Evolutionary conservation across 176 grass and related monocot genomes (phyloP), one percentile per base, ranked within the genome.

Genomic region (Chloris gayana): DNA sequence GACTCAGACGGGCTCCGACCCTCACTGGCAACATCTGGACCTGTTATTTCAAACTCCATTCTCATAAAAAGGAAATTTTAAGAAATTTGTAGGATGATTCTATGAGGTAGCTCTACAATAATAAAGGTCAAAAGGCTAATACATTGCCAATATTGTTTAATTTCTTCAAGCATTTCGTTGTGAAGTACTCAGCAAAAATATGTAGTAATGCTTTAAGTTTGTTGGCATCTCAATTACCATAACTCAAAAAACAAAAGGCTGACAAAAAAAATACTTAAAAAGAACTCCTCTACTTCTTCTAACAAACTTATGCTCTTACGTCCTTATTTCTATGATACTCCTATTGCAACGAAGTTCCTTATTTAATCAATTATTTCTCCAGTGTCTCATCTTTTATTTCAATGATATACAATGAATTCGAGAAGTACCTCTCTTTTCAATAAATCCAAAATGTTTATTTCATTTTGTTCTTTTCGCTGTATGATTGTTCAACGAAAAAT

Each of bases 1-100:
- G 77, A 75, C 76, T 91, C 88, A 1, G 80, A 66, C 69, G 88
- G 93, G 70, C 64, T 91, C 68, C 87, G 84, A 72, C 84, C 86
- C 85, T 95, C 95, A 85, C 80, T 66, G 47, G 77, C 61, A 89
- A 67, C 73, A 75, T 64, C 47, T 72, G 72, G 76, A 67, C 83
- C 92, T 91, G 77, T 51, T 44, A 76, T 54, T 80, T 19, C 44
- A 75, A 51, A 33, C 42, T 85, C 41, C 58, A 69, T 72, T 49
- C 14, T 83, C 70, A 47, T 53, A 74, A 64, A 80, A 74, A 27
- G 14, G 25, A 61, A 14, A 12, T 29, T 61, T 14, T 61, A 61
- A 54, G 60, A 67, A 29, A 33, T 68, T n/a, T 81, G 67, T 31
- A 82, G 15, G 33, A 67, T 59, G 44, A 53, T 76, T 75, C 49